phyloP scores from a whole-genome alignment of 495 filamentous ascomycete species.

The Penicillium parvum region DNA sequence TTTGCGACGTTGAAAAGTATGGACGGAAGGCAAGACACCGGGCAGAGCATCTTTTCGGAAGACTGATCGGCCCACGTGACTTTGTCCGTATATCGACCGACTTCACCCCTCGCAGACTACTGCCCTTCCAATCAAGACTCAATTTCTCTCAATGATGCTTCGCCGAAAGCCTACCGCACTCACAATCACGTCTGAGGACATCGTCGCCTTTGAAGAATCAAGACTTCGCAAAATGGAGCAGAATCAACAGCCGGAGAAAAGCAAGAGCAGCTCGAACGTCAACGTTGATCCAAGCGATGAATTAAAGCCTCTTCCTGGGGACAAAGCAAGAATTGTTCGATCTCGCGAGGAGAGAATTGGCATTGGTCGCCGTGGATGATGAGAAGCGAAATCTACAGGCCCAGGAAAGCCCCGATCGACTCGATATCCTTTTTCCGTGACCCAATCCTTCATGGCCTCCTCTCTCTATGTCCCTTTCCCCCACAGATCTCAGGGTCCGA shows the following conservation, averaged over 20 bases:
- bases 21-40: constrained; percentile 3
- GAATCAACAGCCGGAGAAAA: constrained; percentile 20
- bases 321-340: constrained; percentile 47
- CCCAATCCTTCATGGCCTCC: no score
- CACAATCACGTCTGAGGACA: constrained; percentile 71
- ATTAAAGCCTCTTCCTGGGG: constrained; percentile 51
- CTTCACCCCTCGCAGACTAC: no score
- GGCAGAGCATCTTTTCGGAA: constrained; percentile 14
- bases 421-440: no score
- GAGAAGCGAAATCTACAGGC: no score
- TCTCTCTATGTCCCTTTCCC: no score
- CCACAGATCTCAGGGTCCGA: no score
- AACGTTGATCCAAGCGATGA: constrained; percentile 56
- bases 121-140: no score
- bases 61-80: constrained; percentile 14
- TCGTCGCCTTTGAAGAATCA: constrained; percentile 69
- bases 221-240: constrained; percentile 32
- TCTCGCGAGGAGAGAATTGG: constrained; percentile 50
- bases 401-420: no score
- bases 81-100: no score
- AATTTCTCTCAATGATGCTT: constrained; percentile 53
- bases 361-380: constrained; percentile 32
- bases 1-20: constrained; percentile 6
- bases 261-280: constrained; percentile 15
- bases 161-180: constrained; percentile 77